Evolutionary conservation across 2,329 filamentous ascomycete genomes (phyloP), one percentile per base, ranked within the genome.

Genomic region (Teratosphaeria zuluensis): DNA sequence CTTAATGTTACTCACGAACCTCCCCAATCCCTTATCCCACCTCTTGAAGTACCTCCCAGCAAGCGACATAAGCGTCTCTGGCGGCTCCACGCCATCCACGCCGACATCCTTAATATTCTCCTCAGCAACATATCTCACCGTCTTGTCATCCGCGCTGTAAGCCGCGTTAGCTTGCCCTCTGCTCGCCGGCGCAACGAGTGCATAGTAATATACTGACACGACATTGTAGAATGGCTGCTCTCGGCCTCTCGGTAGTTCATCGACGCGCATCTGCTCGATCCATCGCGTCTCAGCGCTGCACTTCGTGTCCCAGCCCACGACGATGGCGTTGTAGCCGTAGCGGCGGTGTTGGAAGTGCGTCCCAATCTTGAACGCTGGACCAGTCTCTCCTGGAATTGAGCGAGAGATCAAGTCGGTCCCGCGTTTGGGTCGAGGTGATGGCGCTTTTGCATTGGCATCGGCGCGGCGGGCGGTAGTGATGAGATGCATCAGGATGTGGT

Each of bases 11-110:
- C 90, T 95, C 33, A 96, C 80, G 75, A 97, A 99, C 3, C 75
- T 78, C 64, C 84, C 84, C 0, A 74, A 78, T 35, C 76, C 76
- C 4, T 72, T 69, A 73, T 96, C 89, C 79, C 91, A 97, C 51
- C 90, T 80, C 73, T 90, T 95, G 73, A 99, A 97, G 72, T 89
- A 90, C 66, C 86, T 87, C 0, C 94, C 94, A 2, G 91, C 90
- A 64, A 89, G 74, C 53, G 79, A 78, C 68, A 90, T 81, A 62
- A 95, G 77, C 28, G 81, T 74, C n/a, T 81, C 74, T 4, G 32
- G 33, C 38, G 54, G 54, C 31, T 16, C 38, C 1, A 48, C 42
- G 7, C 48, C 55, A 0, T 81, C 79, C 2, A 87, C 74, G 35
- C 78, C 64, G 14, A 42, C 59, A 12, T 16, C 35, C 59, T 85